phyloP scores from a whole-genome alignment of 805 yeast species.

The Wickerhamiella bombiphila region DNA sequence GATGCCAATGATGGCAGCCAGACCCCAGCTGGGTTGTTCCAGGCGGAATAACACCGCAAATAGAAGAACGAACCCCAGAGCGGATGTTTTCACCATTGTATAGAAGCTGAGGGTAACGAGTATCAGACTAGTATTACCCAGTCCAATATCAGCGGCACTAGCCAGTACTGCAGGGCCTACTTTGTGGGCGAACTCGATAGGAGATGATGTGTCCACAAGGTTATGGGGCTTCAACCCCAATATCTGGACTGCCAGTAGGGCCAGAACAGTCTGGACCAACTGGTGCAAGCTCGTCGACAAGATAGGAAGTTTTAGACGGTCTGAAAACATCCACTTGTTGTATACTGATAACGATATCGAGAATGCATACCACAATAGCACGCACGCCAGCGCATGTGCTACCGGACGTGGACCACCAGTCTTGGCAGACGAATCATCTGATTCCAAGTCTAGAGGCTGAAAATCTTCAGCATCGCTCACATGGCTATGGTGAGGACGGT shows the following conservation, averaged over 20 bases:
- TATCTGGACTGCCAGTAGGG: slow-evolving; percentile 24
- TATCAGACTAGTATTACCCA: slow-evolving; percentile 71
- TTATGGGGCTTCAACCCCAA: slow-evolving; percentile 2
- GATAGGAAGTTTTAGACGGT: slow-evolving; percentile 72
- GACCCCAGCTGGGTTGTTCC: slow-evolving; percentile 56
- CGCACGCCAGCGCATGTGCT: slow-evolving; percentile 11
- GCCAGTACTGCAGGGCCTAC: slow-evolving; percentile 78
- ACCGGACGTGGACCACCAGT: background rate
- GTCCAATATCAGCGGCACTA: slow-evolving; percentile 85
- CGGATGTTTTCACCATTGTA: slow-evolving; percentile 84
- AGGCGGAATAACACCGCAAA: slow-evolving; percentile 74
- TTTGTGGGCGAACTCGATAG: slow-evolving; percentile 6
- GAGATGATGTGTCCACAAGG: slow-evolving; percentile 13
- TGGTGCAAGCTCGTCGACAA: slow-evolving; percentile 80
- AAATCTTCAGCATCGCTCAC: no score
- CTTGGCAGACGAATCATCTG: background rate
- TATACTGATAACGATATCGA: slow-evolving; percentile 33
- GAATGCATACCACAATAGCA: slow-evolving; percentile 25
- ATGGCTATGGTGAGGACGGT: no score
- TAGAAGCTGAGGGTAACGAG: slow-evolving; percentile 70
- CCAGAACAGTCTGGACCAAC: slow-evolving; percentile 42
- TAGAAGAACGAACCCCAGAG: slow-evolving; percentile 72
- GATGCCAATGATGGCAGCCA: slow-evolving; percentile 52
- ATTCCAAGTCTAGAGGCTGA: background rate
- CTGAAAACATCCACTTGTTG: slow-evolving; percentile 96